These are phyloP conservation scores for Aspergillus luchuensis DNA, from an alignment of 2,329 filamentous ascomycete genomes.

Conservation along the genomic window DNA sequence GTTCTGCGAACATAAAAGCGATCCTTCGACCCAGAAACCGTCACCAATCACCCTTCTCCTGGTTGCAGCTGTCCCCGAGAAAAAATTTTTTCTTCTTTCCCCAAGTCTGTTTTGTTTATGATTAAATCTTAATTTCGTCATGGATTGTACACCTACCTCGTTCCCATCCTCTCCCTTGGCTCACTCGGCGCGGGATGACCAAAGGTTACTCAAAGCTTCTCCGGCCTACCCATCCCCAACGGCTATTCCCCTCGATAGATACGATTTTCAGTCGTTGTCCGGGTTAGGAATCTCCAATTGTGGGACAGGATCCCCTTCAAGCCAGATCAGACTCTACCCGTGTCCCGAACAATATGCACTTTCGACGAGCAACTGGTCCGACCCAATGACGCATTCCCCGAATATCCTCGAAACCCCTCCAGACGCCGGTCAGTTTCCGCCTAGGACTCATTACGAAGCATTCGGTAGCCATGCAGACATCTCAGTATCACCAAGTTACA, in stretches of 20 bases:
- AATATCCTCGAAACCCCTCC: constrained; percentile 26
- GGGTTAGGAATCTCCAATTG: constrained; percentile 38
- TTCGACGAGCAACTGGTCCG: constrained; percentile 26
- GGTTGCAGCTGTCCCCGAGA: neutral
- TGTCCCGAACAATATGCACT: constrained; percentile 23
- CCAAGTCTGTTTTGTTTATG: neutral
- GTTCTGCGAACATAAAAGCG: neutral
- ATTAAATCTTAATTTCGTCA: constrained; percentile 8
- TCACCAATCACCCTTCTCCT: neutral
- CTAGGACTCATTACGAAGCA: constrained; percentile 26
- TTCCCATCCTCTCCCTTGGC: constrained; percentile 22
- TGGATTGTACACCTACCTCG: constrained; percentile 29
- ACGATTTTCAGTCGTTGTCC: constrained; percentile 19
- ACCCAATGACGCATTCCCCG: constrained; percentile 23
- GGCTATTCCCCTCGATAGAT: constrained; percentile 18
- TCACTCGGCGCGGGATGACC: constrained; percentile 14
- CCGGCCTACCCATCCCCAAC: constrained; percentile 28
- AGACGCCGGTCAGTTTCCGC: constrained; percentile 24
- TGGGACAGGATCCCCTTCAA: constrained; percentile 25
- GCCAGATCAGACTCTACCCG: constrained; percentile 25
- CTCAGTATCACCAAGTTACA: constrained; percentile 31
- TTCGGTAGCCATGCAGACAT: constrained; percentile 25
- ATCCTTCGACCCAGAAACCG: neutral
- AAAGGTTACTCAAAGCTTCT: constrained; percentile 21
- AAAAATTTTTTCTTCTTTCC: neutral